These are phyloP conservation scores for Bromus sterilis DNA, from an alignment of 176 grass and related monocot genomes.

Conservation along the genomic window DNA sequence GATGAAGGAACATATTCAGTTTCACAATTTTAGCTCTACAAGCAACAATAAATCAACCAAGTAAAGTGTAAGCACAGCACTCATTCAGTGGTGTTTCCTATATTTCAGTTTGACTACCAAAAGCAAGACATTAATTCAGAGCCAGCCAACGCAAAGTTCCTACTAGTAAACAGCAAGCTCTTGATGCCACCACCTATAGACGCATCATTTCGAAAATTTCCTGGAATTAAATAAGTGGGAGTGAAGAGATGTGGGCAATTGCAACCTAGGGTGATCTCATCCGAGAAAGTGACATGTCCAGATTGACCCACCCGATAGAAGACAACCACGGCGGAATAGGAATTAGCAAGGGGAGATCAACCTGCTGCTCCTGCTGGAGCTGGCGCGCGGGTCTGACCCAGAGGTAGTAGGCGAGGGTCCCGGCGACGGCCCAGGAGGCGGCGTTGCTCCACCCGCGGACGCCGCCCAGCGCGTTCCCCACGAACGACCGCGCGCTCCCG, in stretches of 20 bases:
- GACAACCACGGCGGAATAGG: not conserved
- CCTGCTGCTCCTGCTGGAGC: conserved; percentile 87
- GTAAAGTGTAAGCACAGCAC: not conserved
- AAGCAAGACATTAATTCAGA: not conserved
- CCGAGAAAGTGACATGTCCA: not conserved
- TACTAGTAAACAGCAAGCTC: not conserved
- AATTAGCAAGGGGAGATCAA: not conserved
- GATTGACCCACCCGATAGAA: not conserved
- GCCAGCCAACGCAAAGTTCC: not conserved
- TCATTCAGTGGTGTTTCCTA: not conserved
- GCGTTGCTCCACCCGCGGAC: conserved; percentile 80
- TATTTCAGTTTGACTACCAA: not conserved
- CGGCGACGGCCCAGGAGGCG: conserved; percentile 87
- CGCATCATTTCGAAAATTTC: not conserved
- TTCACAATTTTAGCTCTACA: not conserved
- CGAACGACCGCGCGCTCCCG: conserved; percentile 74
- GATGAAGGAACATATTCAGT: not conserved
- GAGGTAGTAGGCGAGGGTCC: conserved; percentile 94
- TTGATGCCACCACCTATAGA: not conserved
- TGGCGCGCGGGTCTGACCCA: conserved; percentile 74
- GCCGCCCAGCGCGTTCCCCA: conserved; percentile 84
- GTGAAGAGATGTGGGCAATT: not conserved
- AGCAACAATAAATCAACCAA: not conserved
- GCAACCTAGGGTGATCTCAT: not conserved
- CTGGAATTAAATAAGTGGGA: not conserved